phyloP scores from a whole-genome alignment of 2,329 filamentous ascomycete genomes.

The Pestalotiopsis sp. region DNA sequence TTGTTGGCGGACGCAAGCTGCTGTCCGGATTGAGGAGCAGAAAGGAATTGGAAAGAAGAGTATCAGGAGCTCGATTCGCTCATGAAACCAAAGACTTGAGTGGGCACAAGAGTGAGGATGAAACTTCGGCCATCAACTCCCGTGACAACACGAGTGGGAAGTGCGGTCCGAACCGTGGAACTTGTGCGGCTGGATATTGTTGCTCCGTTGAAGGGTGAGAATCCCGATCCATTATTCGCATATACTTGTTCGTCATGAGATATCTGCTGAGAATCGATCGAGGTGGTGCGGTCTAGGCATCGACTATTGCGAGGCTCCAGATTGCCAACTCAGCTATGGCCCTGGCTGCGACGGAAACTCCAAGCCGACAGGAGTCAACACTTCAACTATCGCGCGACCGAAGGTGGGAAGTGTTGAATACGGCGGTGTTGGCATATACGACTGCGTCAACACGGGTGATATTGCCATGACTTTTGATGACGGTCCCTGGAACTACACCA shows the following conservation, averaged over 20 bases:
- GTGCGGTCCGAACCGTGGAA: constrained; percentile 25
- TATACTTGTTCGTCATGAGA: neutral
- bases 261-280: neutral
- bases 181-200: constrained; percentile 28
- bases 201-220: constrained; percentile 31
- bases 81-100: constrained; percentile 7
- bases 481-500: constrained; percentile 60
- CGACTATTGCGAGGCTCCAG: constrained; percentile 29
- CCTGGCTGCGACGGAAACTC: constrained; percentile 48
- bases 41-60: constrained; percentile 21
- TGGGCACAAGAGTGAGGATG: constrained; percentile 19
- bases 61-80: neutral
- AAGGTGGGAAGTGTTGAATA: constrained; percentile 47
- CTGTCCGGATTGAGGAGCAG: constrained; percentile 23
- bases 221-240: neutral
- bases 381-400: constrained; percentile 43
- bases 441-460: constrained; percentile 50
- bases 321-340: constrained; percentile 41
- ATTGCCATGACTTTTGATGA: constrained; percentile 66
- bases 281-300: constrained; percentile 28
- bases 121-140: neutral
- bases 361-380: constrained; percentile 44
- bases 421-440: constrained; percentile 47
- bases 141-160: constrained; percentile 22
- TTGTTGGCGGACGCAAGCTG: constrained; percentile 28